These are phyloP conservation scores for Diversispora epigaea DNA, from an alignment of 192 early-diverging fungal species.

Conservation along the genomic window DNA sequence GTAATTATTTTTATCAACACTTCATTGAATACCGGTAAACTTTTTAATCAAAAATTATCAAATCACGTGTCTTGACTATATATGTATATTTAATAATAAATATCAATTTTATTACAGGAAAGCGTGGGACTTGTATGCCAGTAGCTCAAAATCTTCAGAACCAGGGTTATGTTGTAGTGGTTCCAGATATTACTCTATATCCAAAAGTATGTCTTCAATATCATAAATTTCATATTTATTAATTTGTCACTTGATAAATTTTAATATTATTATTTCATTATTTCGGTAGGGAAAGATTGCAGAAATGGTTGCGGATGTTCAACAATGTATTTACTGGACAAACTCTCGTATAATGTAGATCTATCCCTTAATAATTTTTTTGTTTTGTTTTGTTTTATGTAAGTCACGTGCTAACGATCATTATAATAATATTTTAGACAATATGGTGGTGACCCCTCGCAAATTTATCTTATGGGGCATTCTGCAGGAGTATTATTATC, in stretches of 20 bases:
- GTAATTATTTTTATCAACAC: constrained; percentile 31
- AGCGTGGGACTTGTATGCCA: constrained; percentile 46
- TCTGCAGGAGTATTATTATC: constrained; percentile 42
- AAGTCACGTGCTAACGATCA: not conserved
- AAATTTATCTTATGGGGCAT: constrained; percentile 47
- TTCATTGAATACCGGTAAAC: constrained; percentile 29
- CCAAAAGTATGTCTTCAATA: constrained; percentile 31
- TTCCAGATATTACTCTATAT: constrained; percentile 47
- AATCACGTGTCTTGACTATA: not conserved
- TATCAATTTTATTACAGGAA: constrained; percentile 24
- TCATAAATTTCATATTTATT: not conserved
- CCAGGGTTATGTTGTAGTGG: constrained; percentile 49
- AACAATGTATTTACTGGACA: constrained; percentile 43
- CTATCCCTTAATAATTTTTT: not conserved
- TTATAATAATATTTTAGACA: constrained; percentile 23
- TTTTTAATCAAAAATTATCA: not conserved
- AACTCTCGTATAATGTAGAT: constrained; percentile 32
- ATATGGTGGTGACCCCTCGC: constrained; percentile 42
- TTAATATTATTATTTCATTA: not conserved
- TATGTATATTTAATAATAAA: not conserved
- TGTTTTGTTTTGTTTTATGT: not conserved
- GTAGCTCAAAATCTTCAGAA: constrained; percentile 47
- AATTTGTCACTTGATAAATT: not conserved
- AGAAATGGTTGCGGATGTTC: constrained; percentile 47
- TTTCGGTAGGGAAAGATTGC: constrained; percentile 39